Evolutionary conservation across 164 flowering plant species (phyloP).

Genomic region (Tetracentron sinense): DNA sequence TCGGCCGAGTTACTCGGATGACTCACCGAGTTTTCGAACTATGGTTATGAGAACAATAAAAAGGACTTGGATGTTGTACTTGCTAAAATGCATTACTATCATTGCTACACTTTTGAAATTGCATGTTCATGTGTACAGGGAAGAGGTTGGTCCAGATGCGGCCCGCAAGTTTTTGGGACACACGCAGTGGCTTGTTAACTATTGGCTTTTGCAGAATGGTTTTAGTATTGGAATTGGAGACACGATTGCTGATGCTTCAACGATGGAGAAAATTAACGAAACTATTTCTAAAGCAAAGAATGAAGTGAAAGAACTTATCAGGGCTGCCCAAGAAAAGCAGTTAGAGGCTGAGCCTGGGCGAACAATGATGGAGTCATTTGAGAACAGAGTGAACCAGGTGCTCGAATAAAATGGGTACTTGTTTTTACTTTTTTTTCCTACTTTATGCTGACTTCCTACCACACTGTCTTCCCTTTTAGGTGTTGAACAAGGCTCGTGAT

Average conservation of each 20-base stretch:
- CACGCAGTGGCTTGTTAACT: constrained; percentile 99
- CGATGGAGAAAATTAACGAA: constrained; percentile 92
- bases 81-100: neutral
- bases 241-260: constrained; percentile 93
- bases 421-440: neutral
- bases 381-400: constrained; percentile 97
- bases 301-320: constrained; percentile 83
- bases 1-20: too few relatives aligned
- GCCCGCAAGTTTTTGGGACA: constrained; percentile 98
- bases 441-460: neutral
- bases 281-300: constrained; percentile 85
- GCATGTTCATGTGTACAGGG: constrained; percentile 49
- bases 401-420: neutral
- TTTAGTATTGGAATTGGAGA: constrained; percentile 99
- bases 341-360: constrained; percentile 98
- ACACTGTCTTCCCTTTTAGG: constrained; percentile 37
- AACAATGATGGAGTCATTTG: constrained; percentile 97
- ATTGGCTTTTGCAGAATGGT: constrained; percentile 93
- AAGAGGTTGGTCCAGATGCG: constrained; percentile 99
- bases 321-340: constrained; percentile 56
- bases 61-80: neutral
- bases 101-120: neutral
- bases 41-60: too few relatives aligned
- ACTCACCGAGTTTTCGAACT: too few relatives aligned
- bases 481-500: constrained; percentile 97